A percentile compares a stretch with the other conserved stretches of the same genome.
phyloP scores from a whole-genome alignment of 1,284 basidiomycete genomes.

The Coriolopsis trogii region DNA sequence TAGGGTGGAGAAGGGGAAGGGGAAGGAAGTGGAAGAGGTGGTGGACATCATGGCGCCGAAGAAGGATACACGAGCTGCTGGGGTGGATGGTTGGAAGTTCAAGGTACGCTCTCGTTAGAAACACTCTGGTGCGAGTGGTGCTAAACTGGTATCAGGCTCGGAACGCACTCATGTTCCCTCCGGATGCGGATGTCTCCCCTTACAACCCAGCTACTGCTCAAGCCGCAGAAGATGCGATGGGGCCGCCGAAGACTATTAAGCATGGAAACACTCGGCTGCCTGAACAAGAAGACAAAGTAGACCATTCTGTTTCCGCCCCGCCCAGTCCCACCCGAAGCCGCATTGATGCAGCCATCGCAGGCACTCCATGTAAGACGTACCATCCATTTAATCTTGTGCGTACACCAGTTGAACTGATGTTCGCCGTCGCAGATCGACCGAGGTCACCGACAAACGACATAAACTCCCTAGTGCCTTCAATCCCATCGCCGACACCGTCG shows the following conservation, averaged over 20 bases:
- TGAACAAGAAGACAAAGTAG: constrained; percentile 58
- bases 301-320: constrained; percentile 58
- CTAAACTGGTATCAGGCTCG: constrained; percentile 58
- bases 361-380: constrained; percentile 65
- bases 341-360: constrained; percentile 87
- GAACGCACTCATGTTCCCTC: constrained; percentile 91
- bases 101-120: constrained; percentile 55
- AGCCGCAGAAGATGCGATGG: constrained; percentile 39
- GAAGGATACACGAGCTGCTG: constrained; percentile 70
- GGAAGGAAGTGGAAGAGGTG: constrained; percentile 37
- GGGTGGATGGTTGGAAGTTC: constrained; percentile 86
- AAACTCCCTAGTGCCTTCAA: constrained; percentile 76
- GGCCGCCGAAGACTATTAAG: constrained; percentile 68
- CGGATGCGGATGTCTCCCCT: constrained; percentile 86
- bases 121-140: neutral
- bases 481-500: constrained; percentile 86
- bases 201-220: constrained; percentile 53
- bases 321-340: constrained; percentile 87
- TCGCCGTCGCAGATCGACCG: constrained; percentile 52
- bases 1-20: constrained; percentile 27
- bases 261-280: constrained; percentile 81
- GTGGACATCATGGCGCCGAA: constrained; percentile 75
- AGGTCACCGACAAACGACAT: constrained; percentile 56
- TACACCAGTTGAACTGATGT: constrained; percentile 13
- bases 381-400: constrained; percentile 1